phyloP scores from a whole-genome alignment of 176 grass and related monocot genomes.

The Lolium rigidum region DNA sequence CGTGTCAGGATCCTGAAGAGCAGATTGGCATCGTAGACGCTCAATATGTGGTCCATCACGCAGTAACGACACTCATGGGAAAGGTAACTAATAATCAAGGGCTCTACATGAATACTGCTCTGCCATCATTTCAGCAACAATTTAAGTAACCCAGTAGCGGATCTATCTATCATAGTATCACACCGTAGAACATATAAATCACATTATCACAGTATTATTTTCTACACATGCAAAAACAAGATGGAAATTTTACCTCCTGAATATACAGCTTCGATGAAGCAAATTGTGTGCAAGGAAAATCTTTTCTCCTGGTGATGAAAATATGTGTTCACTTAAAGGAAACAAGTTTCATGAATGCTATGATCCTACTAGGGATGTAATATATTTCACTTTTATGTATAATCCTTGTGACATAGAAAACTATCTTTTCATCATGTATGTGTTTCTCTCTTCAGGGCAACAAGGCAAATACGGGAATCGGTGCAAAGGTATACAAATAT shows the following conservation, averaged over 20 bases:
- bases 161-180: background rate
- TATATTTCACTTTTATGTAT: background rate
- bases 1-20: background rate
- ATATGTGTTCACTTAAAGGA: background rate
- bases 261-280: background rate
- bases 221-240: background rate
- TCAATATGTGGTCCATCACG: slow-evolving; percentile 40
- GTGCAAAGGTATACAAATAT: background rate
- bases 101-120: background rate
- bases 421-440: background rate
- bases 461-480: background rate
- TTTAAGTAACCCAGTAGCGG: background rate
- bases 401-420: background rate
- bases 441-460: slow-evolving; percentile 20
- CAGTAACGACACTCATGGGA: slow-evolving; percentile 4
- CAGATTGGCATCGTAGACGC: background rate
- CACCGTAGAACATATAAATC: background rate
- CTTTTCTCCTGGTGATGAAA: background rate
- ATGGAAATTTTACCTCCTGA: background rate
- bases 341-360: background rate
- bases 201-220: background rate
- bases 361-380: background rate
- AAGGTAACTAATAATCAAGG: background rate
- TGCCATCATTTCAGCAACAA: background rate
- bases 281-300: background rate